Evolutionary conservation across 1,284 basidiomycete genomes (phyloP).

Genomic region (Earliella scabrosa): DNA sequence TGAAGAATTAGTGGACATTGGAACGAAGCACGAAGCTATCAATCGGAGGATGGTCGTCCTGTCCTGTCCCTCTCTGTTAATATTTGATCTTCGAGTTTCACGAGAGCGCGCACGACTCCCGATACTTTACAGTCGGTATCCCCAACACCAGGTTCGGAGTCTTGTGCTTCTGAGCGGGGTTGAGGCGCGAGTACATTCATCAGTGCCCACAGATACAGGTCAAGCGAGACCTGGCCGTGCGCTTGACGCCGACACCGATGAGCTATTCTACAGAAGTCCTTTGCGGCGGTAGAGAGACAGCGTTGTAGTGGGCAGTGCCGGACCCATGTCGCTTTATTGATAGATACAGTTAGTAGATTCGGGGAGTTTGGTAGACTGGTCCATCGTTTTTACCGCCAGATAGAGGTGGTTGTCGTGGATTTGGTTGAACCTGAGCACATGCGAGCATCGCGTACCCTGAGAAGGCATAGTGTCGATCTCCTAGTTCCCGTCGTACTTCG

Average conservation of each 20-base stretch:
- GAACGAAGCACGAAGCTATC: no score
- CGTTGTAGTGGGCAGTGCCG: slow-evolving; percentile 29
- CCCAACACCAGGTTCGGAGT: not conserved
- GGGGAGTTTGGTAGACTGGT: slow-evolving; percentile 9
- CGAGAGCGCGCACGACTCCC: not conserved
- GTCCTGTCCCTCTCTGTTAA: not conserved
- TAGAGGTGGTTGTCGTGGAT: slow-evolving; percentile 74
- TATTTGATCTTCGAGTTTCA: not conserved
- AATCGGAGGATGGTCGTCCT: not conserved
- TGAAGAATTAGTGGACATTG: no score
- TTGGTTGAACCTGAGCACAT: slow-evolving; percentile 77
- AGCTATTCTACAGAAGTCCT: slow-evolving; percentile 4
- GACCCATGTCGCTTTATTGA: slow-evolving; percentile 82
- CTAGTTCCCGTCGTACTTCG: slow-evolving; percentile 28
- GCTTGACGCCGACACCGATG: slow-evolving; percentile 17
- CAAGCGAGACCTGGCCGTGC: slow-evolving; percentile 35
- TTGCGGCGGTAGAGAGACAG: no score
- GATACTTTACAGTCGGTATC: not conserved
- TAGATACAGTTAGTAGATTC: slow-evolving; percentile 39
- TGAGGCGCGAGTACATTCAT: slow-evolving; percentile 18
- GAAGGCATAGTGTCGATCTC: slow-evolving; percentile 14
- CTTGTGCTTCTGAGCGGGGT: not conserved
- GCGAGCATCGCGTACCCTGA: not conserved
- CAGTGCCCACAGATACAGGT: slow-evolving; percentile 35
- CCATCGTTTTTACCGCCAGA: slow-evolving; percentile 57